Conservation (phyloP, 73 alveolate genomes). For the Paramecium tetraurelia region DNA sequence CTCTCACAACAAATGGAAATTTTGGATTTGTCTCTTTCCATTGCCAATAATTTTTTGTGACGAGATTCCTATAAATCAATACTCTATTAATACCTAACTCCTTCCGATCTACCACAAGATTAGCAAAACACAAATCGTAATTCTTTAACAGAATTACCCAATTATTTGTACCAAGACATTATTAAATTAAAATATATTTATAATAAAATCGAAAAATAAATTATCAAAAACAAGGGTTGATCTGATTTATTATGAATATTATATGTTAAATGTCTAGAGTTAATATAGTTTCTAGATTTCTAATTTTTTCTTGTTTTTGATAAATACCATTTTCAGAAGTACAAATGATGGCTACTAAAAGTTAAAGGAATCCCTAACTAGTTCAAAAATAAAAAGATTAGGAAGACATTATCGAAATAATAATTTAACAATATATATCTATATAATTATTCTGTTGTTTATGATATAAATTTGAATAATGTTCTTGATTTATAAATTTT, state of each 20-base stretch:
- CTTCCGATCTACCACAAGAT: slow-evolving; percentile 66
- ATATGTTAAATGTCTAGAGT: no score
- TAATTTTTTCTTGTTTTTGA: no score
- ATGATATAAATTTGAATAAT: background rate
- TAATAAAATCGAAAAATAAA: background rate
- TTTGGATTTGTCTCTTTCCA: slow-evolving; percentile 71
- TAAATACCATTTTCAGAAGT: background rate
- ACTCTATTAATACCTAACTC: background rate
- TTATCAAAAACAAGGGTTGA: background rate
- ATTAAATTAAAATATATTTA: background rate
- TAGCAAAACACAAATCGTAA: slow-evolving; percentile 75
- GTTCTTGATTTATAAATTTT: background rate
- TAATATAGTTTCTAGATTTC: background rate
- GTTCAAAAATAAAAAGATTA: no score
- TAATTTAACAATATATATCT: no score
- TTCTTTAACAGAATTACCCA: slow-evolving; percentile 75
- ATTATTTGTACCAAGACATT: slow-evolving; percentile 76
- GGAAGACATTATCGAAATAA: background rate
- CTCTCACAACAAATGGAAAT: slow-evolving; percentile 82
- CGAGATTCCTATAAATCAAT: background rate
- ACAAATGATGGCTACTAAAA: background rate
- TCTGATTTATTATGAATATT: background rate
- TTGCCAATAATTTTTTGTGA: slow-evolving; percentile 60
- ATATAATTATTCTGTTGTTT: no score
- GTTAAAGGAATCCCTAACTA: no score